phyloP scores from a whole-genome alignment of 202 grass and related monocot species.

The Setaria italica region DNA sequence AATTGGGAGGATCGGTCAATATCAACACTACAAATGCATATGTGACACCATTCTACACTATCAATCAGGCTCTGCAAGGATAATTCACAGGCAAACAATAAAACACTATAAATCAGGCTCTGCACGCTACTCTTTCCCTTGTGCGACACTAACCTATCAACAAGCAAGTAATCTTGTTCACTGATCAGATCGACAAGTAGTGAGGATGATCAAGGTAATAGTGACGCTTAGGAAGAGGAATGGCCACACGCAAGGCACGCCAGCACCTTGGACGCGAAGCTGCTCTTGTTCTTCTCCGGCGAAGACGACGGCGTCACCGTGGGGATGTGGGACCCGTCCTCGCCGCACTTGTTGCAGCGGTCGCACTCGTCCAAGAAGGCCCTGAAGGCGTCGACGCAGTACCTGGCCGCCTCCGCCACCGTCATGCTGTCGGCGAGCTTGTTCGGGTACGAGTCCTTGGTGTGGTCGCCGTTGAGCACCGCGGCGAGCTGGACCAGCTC shows the following conservation, averaged over 20 bases:
- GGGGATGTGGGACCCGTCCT: conserved; percentile 63
- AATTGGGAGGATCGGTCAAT: not conserved
- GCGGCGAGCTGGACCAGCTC: conserved; percentile 85
- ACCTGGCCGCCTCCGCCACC: conserved; percentile 70
- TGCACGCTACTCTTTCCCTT: not conserved
- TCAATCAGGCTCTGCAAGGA: not conserved
- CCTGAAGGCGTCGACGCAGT: conserved; percentile 62
- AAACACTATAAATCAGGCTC: not conserved
- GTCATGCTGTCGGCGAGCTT: conserved; percentile 81
- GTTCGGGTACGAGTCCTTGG: not conserved
- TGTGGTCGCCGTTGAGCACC: conserved; percentile 77
- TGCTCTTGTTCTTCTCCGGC: not conserved
- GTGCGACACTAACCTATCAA: not conserved
- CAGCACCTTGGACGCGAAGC: conserved; percentile 56
- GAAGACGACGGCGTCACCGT: conserved; percentile 38
- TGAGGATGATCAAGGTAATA: no score
- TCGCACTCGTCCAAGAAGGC: conserved; percentile 72
- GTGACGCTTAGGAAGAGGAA: not conserved
- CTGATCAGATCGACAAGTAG: not conserved
- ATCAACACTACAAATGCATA: not conserved
- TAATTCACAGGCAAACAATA: not conserved
- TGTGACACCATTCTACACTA: not conserved
- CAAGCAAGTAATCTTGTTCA: not conserved
- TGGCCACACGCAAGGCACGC: conserved; percentile 56
- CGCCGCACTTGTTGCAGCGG: conserved; percentile 56